Conservation (phyloP, 2,329 filamentous ascomycete genomes). For the Bipolaris cookei region DNA sequence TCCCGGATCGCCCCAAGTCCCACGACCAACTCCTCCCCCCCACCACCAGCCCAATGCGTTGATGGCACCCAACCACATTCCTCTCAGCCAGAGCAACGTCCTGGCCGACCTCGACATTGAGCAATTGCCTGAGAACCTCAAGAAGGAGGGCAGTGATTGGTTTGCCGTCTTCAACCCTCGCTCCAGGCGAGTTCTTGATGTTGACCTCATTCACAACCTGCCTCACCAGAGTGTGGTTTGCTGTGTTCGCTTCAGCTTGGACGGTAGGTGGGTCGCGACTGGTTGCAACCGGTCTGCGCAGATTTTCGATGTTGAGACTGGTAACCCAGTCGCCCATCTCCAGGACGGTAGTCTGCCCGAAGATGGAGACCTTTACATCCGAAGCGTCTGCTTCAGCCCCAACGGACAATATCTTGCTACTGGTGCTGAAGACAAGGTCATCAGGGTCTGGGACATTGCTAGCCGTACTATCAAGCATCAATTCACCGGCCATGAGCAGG, state of each 20-base stretch:
- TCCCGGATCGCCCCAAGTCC: conserved; percentile 80
- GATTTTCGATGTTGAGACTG: conserved; percentile 91
- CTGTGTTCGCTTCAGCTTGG: conserved; percentile 94
- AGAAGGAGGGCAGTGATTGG: conserved; percentile 91
- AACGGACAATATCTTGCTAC: conserved; percentile 94
- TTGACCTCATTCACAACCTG: conserved; percentile 91
- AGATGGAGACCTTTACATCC: conserved; percentile 91
- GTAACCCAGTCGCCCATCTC: conserved; percentile 85
- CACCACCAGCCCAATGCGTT: conserved; percentile 48
- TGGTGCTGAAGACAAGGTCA: conserved; percentile 96
- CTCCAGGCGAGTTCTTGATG: conserved; percentile 86
- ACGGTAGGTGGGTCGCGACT: conserved; percentile 94
- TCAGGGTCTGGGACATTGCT: conserved; percentile 95
- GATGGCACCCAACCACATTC: conserved; percentile 44
- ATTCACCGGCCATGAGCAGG: conserved; percentile 96
- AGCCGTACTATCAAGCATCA: conserved; percentile 84
- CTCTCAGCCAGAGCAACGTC: conserved; percentile 66
- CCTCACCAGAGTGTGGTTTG: conserved; percentile 96
- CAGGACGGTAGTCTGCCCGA: conserved; percentile 89
- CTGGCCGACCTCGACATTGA: conserved; percentile 88
- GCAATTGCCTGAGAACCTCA: conserved; percentile 80
- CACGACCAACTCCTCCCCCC: conserved; percentile 76
- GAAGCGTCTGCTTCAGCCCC: conserved; percentile 98
- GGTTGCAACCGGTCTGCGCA: conserved; percentile 99
- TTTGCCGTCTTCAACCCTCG: conserved; percentile 96